A percentile compares a stretch with the other conserved stretches of the same genome.
phyloP scores from a whole-genome alignment of 1,284 basidiomycete species.

The Phenoliferia sp. region DNA sequence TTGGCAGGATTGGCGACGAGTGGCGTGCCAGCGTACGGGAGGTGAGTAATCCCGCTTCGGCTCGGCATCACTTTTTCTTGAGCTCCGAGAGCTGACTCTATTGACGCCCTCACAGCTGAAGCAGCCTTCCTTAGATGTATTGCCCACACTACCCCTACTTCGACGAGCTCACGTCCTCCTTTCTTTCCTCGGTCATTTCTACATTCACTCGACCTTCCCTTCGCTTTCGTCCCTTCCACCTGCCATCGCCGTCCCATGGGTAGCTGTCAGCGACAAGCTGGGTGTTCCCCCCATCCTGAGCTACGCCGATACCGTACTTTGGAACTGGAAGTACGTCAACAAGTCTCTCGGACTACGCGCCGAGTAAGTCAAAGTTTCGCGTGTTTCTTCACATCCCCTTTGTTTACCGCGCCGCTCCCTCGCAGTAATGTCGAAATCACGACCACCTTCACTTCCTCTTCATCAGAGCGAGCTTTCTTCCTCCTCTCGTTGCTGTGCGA shows the following conservation, averaged over 20 bases:
- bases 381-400: too few species aligned
- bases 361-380: slow-evolving; percentile 16
- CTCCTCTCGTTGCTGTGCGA: slow-evolving; percentile 86
- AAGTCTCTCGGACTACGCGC: slow-evolving; percentile 35
- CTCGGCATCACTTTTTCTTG: not conserved
- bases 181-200: slow-evolving; percentile 80
- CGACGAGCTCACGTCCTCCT: slow-evolving; percentile 81
- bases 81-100: not conserved
- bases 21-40: slow-evolving; percentile 48
- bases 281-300: slow-evolving; percentile 85
- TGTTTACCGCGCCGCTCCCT: too few species aligned
- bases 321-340: slow-evolving; percentile 65
- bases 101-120: slow-evolving; percentile 19
- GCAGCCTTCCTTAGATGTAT: slow-evolving; percentile 6
- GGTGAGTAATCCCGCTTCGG: slow-evolving; percentile 39
- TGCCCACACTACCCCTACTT: slow-evolving; percentile 49
- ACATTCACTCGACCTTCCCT: slow-evolving; percentile 70
- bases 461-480: slow-evolving; percentile 87
- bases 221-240: slow-evolving; percentile 57
- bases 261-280: slow-evolving; percentile 68
- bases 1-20: slow-evolving; percentile 55
- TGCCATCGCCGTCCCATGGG: slow-evolving; percentile 69
- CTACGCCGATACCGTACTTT: slow-evolving; percentile 89
- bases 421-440: slow-evolving; percentile 58
- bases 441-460: slow-evolving; percentile 72